Percentiles rank a stretch among this genome's conserved stretches.
phyloP scores from a whole-genome alignment of 2,329 filamentous ascomycete species.

The Apiospora sp. region DNA sequence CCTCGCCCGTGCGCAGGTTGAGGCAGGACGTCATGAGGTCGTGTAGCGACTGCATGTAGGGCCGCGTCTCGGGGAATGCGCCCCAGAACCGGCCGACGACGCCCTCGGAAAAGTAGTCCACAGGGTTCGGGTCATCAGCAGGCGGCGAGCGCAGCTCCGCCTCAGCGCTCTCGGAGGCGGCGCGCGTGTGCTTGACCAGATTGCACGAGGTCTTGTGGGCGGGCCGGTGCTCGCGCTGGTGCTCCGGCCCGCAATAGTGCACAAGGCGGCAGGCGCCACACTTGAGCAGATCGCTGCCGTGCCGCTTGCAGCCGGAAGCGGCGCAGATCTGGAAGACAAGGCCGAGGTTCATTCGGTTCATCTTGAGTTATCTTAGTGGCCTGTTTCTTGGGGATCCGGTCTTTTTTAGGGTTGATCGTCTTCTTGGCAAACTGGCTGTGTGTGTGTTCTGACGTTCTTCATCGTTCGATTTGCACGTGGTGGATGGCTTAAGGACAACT shows the following conservation, averaged over 20 bases:
- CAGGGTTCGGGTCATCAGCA: conserved; percentile 9
- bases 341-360: conserved; percentile 32
- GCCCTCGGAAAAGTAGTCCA: conserved; percentile 27
- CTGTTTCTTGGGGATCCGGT: background rate
- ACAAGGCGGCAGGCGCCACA: conserved; percentile 32
- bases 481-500: background rate
- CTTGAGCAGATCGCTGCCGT: conserved; percentile 28
- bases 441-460: background rate
- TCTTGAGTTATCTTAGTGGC: background rate
- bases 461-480: background rate
- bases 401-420: background rate
- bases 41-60: conserved; percentile 31
- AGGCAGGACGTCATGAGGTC: conserved; percentile 29
- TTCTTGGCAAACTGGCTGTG: background rate
- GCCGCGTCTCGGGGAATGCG: conserved; percentile 22
- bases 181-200: conserved; percentile 28
- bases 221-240: conserved; percentile 32
- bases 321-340: conserved; percentile 30
- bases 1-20: conserved; percentile 31
- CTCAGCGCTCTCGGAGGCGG: conserved; percentile 25
- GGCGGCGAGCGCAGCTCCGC: conserved; percentile 27
- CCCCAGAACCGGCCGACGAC: conserved; percentile 25
- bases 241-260: conserved; percentile 33
- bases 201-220: conserved; percentile 33
- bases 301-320: conserved; percentile 25